phyloP scores from a whole-genome alignment of 768 basidiomycete genomes.

The Podaxis sp. region DNA sequence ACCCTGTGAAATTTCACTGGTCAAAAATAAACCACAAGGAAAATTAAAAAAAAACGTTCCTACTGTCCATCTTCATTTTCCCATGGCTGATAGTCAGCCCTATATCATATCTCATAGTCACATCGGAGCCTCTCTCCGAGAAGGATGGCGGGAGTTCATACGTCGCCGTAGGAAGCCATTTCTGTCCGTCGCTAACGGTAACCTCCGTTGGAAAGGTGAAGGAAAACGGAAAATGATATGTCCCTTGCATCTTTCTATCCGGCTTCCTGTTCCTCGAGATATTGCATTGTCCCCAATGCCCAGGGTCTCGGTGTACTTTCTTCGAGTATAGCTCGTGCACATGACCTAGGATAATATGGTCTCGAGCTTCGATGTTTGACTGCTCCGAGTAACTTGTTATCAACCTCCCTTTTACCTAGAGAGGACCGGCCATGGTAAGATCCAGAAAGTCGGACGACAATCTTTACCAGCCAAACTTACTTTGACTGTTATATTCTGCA shows the following conservation, averaged over 20 bases:
- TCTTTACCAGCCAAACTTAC: constrained; percentile 1
- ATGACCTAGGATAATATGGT: constrained; percentile 14
- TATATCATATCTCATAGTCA: constrained; percentile 37
- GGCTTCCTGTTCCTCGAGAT: constrained; percentile 23
- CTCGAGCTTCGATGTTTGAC: neutral
- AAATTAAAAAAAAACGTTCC: constrained; percentile 24
- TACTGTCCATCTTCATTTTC: constrained; percentile 36
- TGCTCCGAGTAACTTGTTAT: neutral
- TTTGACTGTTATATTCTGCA: constrained; percentile 18
- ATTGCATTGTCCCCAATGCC: neutral
- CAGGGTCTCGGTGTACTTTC: constrained; percentile 30
- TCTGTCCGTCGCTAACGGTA: constrained; percentile 16
- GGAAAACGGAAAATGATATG: constrained; percentile 39
- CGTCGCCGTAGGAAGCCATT: constrained; percentile 1
- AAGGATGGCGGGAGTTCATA: constrained; percentile 35
- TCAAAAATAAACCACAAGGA: neutral
- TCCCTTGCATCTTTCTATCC: constrained; percentile 34
- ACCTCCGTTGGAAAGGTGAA: constrained; percentile 36
- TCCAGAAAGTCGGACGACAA: neutral
- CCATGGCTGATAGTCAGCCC: constrained; percentile 37
- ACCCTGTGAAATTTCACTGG: constrained; percentile 18
- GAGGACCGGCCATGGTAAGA: neutral
- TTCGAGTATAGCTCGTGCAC: constrained; percentile 28
- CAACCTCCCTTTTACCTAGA: constrained; percentile 18
- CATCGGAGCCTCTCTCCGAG: constrained; percentile 31